Evolutionary conservation across 371 early-diverging fungal genomes (phyloP), one percentile per base, ranked within the genome.

Genomic region (Mortierella sp.): DNA sequence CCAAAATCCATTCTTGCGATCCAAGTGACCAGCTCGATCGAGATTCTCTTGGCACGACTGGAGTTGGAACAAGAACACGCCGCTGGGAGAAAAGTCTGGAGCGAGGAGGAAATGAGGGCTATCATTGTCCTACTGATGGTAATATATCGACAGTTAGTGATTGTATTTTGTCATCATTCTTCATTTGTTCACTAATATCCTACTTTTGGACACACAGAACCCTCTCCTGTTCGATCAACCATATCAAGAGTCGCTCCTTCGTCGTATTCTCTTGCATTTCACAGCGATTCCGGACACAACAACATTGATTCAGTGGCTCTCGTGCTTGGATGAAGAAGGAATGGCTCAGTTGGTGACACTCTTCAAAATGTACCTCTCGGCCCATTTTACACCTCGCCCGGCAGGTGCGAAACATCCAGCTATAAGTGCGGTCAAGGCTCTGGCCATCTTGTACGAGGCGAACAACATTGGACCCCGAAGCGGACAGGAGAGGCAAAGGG

Each of bases 391-490:
- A 17, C 64, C 76, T 3, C 63, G 68, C 17, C 76, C 76, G 0
- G 8, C 69, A 31, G 84, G 85, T 4, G 80, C 83, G 16, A 84
- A 86, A 48, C 91, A 91, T 40, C 82, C 84, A 0, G 80, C 90
- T 1, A 80, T 92, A 10, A 82, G 86, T 54, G 82, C 89, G 3
- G 82, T 90, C 25, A 88, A 89, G 54, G 85, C 76, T 12, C 78
- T 94, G 2, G 76, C 79, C 31, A 71, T 92, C 44, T 71, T 91
- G 21, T 90, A 86, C 79, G 79, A 79, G 52, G 84, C 83, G 21
- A 85, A 83, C 53, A 80, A 66, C 47, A 64, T 57, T 31, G 57
- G 73, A 7, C 54, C 67, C 6, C n/a, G 45, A 8, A 58, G 57
- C 9, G 68, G 58, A 16, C 66, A 53, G 50, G 62, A 58, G 40